A percentile compares a stretch with the other conserved stretches of the same genome.
Evolutionary conservation across 345 rosid species (phyloP).

Genomic region (Eucalyptus erythrocorys): DNA sequence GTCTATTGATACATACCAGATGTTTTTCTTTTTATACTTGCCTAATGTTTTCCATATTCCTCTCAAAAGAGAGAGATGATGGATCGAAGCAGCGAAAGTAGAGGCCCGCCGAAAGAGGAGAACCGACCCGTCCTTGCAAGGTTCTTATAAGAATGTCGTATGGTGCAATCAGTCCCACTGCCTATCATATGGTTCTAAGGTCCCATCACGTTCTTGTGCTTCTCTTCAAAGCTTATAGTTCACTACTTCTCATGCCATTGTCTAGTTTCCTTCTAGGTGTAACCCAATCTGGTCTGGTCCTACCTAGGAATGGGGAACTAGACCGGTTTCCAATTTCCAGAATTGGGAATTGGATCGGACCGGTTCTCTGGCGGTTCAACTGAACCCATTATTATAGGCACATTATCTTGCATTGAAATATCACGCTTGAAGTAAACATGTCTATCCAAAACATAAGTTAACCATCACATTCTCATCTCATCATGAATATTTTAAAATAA

Average conservation of each 20-base stretch:
- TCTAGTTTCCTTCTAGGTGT: neutral
- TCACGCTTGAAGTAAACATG: accelerated
- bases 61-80: neutral
- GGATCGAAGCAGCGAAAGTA: neutral
- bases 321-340: too few relatives aligned
- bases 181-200: neutral
- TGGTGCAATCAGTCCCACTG: neutral
- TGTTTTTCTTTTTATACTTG: neutral
- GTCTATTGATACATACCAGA: neutral
- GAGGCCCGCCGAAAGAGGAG: neutral
- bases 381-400: too few relatives aligned
- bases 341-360: too few relatives aligned
- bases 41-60: neutral
- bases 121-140: neutral
- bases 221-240: neutral
- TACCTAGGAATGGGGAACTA: accelerated
- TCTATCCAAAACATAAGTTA: too few relatives aligned
- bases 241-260: neutral
- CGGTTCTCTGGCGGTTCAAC: accelerated
- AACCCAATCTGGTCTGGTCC: neutral
- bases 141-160: neutral
- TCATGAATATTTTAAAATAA: too few relatives aligned
- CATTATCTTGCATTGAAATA: neutral
- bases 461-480: neutral
- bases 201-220: neutral